phyloP scores from a whole-genome alignment of 352 stramenopile genomes.

The Thalassiosira allenii region DNA sequence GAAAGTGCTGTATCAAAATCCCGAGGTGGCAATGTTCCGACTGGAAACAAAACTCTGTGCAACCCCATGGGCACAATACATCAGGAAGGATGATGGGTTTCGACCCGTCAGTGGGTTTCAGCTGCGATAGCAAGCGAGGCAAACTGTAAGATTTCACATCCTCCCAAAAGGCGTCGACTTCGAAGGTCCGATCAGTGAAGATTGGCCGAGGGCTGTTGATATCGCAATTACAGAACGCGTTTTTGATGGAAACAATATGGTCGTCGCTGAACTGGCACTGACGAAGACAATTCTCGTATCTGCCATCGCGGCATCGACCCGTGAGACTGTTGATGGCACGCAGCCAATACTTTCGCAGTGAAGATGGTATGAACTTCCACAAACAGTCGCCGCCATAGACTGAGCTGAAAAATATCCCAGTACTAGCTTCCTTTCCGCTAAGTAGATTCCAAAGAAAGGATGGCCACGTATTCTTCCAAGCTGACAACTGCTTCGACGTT shows the following conservation, averaged over 20 bases:
- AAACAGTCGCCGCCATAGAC: neutral
- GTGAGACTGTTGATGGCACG: neutral
- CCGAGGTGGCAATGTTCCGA: neutral
- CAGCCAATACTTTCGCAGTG: constrained; percentile 10
- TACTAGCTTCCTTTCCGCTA: constrained; percentile 1
- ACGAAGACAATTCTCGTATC: neutral
- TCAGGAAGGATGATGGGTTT: constrained; percentile 5
- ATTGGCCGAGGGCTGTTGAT: neutral
- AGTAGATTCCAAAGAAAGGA: constrained; percentile 17
- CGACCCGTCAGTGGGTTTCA: neutral
- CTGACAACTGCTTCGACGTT: too few relatives aligned
- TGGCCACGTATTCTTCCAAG: constrained; percentile 30
- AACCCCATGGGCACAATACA: constrained; percentile 33
- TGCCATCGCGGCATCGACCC: neutral
- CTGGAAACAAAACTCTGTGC: constrained; percentile 10
- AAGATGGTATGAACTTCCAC: constrained; percentile 14
- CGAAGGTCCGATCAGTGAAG: constrained; percentile 1
- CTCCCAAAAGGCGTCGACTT: neutral
- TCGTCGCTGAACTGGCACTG: neutral
- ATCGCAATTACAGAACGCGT: neutral
- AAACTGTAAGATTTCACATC: neutral
- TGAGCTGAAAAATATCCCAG: neutral
- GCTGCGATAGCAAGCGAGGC: neutral
- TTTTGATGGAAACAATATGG: too few relatives aligned
- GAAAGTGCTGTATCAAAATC: constrained; percentile 28